These are phyloP conservation scores for Ustilago crameri DNA, from an alignment of 1,284 basidiomycete genomes.

Conservation along the genomic window DNA sequence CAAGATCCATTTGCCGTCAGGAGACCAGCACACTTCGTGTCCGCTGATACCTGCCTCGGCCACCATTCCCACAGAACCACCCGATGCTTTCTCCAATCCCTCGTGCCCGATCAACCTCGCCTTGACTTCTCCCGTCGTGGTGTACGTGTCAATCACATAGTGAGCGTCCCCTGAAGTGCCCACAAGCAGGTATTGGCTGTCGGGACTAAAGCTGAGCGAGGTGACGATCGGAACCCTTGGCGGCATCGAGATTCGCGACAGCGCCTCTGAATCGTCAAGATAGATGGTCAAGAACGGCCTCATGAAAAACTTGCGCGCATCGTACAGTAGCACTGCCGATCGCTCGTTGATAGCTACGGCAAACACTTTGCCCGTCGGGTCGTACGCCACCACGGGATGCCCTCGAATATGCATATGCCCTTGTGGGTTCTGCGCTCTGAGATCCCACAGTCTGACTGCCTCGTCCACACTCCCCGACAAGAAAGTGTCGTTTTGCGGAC, in stretches of 20 bases:
- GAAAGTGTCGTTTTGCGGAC: constrained; percentile 92
- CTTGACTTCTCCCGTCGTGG: constrained; percentile 24
- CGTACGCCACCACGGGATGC: constrained; percentile 87
- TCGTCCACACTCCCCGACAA: constrained; percentile 93
- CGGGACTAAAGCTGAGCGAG: constrained; percentile 86
- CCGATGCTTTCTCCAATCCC: constrained; percentile 54
- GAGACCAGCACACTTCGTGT: constrained; percentile 61
- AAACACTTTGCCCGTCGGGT: constrained; percentile 87
- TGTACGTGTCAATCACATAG: constrained; percentile 74
- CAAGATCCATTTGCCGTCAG: constrained; percentile 62
- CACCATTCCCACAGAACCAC: constrained; percentile 51
- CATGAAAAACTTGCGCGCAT: constrained; percentile 86
- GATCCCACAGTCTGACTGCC: constrained; percentile 96
- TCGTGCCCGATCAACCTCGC: constrained; percentile 56
- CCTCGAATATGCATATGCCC: constrained; percentile 72
- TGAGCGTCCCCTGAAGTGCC: constrained; percentile 92
- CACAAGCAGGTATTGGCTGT: constrained; percentile 85
- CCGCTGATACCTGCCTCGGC: constrained; percentile 64
- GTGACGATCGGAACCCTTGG: constrained; percentile 91
- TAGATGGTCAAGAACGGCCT: constrained; percentile 83
- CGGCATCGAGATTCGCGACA: constrained; percentile 62
- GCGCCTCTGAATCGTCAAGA: constrained; percentile 72
- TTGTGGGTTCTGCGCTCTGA: constrained; percentile 80
- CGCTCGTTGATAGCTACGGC: constrained; percentile 84
- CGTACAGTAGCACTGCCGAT: constrained; percentile 73